A percentile compares a stretch with the other conserved stretches of the same genome.
phyloP scores from a whole-genome alignment of 164 flowering plant genomes.

The Hamamelis virginiana region DNA sequence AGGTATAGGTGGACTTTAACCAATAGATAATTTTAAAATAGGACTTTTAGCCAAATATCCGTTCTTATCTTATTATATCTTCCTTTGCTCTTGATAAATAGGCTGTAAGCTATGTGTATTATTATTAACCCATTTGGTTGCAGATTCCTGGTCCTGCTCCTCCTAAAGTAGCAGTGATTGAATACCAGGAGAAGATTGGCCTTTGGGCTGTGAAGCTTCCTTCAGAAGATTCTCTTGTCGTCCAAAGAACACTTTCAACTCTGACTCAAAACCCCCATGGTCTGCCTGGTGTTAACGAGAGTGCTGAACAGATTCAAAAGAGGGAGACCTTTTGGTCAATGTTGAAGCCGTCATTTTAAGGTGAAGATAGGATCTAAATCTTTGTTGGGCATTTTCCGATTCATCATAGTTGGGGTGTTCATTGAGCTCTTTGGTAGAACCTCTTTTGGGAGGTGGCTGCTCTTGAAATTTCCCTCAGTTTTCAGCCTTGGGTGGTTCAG shows the following conservation, averaged over 20 bases:
- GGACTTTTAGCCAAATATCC: no score
- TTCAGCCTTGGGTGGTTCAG: conserved; percentile 82
- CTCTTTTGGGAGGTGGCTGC: conserved; percentile 79
- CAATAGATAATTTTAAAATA: no score
- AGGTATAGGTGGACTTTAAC: no score
- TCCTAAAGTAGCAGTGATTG: conserved; percentile 59
- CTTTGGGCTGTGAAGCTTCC: conserved; percentile 89
- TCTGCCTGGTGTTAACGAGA: conserved; percentile 68
- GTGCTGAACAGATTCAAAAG: conserved; percentile 43
- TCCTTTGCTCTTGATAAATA: not conserved
- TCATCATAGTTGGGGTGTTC: conserved; percentile 49
- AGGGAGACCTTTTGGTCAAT: conserved; percentile 70
- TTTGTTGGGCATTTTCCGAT: conserved; percentile 44
- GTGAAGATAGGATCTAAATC: conserved; percentile 74
- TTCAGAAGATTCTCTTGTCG: conserved; percentile 78
- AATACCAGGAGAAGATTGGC: conserved; percentile 69
- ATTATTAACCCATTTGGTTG: conserved; percentile 14
- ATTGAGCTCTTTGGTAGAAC: conserved; percentile 53
- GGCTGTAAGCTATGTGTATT: not conserved
- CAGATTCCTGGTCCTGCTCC: conserved; percentile 89
- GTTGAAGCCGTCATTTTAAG: conserved; percentile 81
- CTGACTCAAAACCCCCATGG: conserved; percentile 70
- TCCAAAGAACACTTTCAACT: conserved; percentile 65
- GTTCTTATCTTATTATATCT: not conserved
- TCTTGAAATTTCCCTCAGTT: conserved; percentile 69